These are phyloP conservation scores for Boletus semigastroideus DNA, from an alignment of 1,284 basidiomycete genomes.

Conservation along the genomic window DNA sequence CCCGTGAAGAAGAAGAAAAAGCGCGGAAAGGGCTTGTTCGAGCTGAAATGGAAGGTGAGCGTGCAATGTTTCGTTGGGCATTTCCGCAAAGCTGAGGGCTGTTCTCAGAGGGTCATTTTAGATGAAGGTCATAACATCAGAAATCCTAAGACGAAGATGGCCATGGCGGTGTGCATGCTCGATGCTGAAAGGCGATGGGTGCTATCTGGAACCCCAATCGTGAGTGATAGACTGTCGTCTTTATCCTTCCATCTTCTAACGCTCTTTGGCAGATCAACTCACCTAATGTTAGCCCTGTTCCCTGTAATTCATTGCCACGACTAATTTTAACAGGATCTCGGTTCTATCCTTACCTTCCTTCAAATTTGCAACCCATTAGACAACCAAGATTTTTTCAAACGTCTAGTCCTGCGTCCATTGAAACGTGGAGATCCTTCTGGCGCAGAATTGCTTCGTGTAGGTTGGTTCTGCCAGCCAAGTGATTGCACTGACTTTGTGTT, in stretches of 20 bases:
- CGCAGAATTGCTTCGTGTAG: constrained; percentile 68
- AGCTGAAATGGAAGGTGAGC: constrained; percentile 76
- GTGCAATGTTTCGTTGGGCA: neutral
- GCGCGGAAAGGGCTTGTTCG: constrained; percentile 58
- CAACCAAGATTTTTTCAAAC: constrained; percentile 77
- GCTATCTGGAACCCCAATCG: constrained; percentile 85
- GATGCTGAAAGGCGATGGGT: constrained; percentile 78
- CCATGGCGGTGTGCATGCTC: constrained; percentile 67
- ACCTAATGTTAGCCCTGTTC: constrained; percentile 47
- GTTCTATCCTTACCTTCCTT: constrained; percentile 81
- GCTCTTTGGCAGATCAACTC: constrained; percentile 69
- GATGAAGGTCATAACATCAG: constrained; percentile 89
- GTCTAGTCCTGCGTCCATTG: constrained; percentile 70
- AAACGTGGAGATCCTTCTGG: constrained; percentile 66
- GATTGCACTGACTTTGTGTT: constrained; percentile 4
- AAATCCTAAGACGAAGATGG: constrained; percentile 84
- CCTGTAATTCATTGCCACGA: neutral
- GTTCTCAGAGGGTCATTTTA: constrained; percentile 66
- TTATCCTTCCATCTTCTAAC: constrained; percentile 1
- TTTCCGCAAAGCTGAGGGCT: neutral
- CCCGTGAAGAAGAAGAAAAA: constrained; percentile 55
- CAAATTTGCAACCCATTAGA: constrained; percentile 81
- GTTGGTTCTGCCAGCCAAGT: constrained; percentile 19
- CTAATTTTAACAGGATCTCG: constrained; percentile 62
- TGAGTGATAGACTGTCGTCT: constrained; percentile 35